Evolutionary conservation across 1,284 basidiomycete genomes (phyloP).

Genomic region (Tylopilus sp.): DNA sequence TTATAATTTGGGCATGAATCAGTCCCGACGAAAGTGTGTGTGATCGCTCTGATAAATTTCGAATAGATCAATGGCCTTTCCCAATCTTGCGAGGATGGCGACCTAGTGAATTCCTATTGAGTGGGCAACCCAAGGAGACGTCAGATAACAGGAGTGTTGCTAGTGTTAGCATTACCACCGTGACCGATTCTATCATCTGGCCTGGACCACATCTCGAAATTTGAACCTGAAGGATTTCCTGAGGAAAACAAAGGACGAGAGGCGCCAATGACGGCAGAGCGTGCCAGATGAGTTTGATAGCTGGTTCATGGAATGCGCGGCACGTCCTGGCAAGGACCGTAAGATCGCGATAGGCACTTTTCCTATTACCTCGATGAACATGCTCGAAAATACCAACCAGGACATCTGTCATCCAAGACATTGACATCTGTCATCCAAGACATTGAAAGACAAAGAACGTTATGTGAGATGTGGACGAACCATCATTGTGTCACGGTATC

Average conservation of each 20-base stretch:
- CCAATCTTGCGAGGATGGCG: not conserved
- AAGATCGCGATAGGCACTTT: too few relatives aligned
- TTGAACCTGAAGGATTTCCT: not conserved
- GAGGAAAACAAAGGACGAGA: not conserved
- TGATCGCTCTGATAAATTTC: not conserved
- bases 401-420: too few relatives aligned
- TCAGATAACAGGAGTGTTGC: not conserved
- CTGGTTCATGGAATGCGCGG: not conserved
- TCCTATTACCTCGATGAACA: too few relatives aligned
- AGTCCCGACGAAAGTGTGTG: not conserved
- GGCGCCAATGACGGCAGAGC: not conserved
- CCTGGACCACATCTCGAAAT: not conserved
- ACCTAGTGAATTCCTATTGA: not conserved
- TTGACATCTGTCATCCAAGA: too few relatives aligned
- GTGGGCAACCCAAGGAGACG: not conserved
- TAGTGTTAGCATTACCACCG: not conserved
- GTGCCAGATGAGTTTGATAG: not conserved
- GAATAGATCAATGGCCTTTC: not conserved
- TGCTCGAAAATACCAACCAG: too few relatives aligned
- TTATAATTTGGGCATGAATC: not conserved
- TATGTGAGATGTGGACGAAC: too few relatives aligned
- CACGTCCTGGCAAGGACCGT: too few relatives aligned
- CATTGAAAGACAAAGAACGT: too few relatives aligned
- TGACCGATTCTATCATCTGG: not conserved
- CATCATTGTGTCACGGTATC: too few relatives aligned